Percentiles rank a stretch among this genome's conserved stretches.
Conservation (phyloP, 495 filamentous ascomycete genomes). For the Penicilliopsis zonata region DNA sequence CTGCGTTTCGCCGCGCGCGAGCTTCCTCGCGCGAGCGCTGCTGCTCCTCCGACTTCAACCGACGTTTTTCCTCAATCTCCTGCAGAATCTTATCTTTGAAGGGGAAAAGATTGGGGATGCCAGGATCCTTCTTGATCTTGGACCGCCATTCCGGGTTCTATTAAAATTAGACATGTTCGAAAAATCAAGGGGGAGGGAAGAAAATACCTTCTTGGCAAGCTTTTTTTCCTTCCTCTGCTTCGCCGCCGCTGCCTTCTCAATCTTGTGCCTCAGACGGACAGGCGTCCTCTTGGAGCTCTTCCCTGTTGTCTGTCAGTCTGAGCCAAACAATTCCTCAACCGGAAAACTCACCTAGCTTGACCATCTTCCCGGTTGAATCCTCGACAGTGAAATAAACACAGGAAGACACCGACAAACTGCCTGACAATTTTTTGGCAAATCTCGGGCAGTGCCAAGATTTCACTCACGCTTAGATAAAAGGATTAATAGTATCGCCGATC, state of each 20-base stretch:
- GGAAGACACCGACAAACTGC: slow-evolving; percentile 6
- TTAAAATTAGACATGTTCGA: slow-evolving; percentile 3
- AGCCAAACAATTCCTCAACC: slow-evolving; percentile 1
- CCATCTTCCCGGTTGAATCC: slow-evolving; percentile 29
- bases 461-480: slow-evolving; percentile 31
- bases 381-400: slow-evolving; percentile 1
- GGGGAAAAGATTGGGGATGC: slow-evolving; percentile 93
- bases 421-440: not conserved
- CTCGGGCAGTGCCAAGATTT: slow-evolving; percentile 22
- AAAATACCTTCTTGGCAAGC: slow-evolving; percentile 61
- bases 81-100: slow-evolving; percentile 92
- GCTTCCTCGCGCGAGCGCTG: slow-evolving; percentile 56
- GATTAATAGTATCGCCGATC: slow-evolving; percentile 26
- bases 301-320: slow-evolving; percentile 36
- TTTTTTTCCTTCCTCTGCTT: slow-evolving; percentile 87
- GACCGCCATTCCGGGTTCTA: slow-evolving; percentile 90
- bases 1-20: slow-evolving; percentile 45
- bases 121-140: slow-evolving; percentile 89
- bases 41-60: slow-evolving; percentile 68
- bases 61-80: slow-evolving; percentile 82
- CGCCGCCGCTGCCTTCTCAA: slow-evolving; percentile 81
- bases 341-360: slow-evolving; percentile 34
- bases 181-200: not conserved
- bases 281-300: slow-evolving; percentile 88
- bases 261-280: slow-evolving; percentile 84